Base-by-base conservation (phyloP, 75 land plant species). In the Selaginella tamariscina region DNA sequence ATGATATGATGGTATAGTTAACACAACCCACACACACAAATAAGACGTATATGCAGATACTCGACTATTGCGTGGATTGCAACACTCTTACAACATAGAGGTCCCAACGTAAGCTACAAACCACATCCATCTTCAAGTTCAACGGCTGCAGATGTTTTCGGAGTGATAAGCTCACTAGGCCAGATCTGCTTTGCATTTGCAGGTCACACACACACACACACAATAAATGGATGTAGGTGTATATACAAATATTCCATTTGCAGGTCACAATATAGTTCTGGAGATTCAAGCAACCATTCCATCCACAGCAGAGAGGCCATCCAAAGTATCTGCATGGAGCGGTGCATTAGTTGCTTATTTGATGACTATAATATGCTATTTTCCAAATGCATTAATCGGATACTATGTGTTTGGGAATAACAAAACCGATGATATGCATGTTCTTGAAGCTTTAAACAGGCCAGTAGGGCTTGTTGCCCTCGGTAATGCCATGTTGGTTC, bases 261-360 rank as follows among this genome's bases (percentile, higher is more conserved):
- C 95, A 0, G 94, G 97, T 1, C 97, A 91, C 29, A 82, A 81
- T 20, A 89, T 91, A 63, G 86, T 70, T 0, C 77, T 91, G 9
- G 97, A 91, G 74, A 88, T 91, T 59, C 93, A 88, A 54, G 97
- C 97, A 13, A 91, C 93, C 0, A 79, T 91, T 26, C 97, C 97
- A 31, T 91, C 97, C 23, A 77, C 83, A 0, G 85, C 86, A 2
- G 83, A 79, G 66, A 84, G 73, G 71, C 97, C 97, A 2, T 91
- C 97, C 1, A 86, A 69, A 70, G 49, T 69, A 1, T 79, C 93
- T 1, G 88, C 88, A 92, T 91, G 97, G 97, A 77, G 76, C 64
- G 97, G 97, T 1, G 86, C 74, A 9, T 24, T 86, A 5, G 70
- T 82, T 9, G 86, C 97, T 2, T 91, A 91, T 66, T 63, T 81